These are phyloP conservation scores for Globisporangium perplexum DNA, from an alignment of 352 stramenopile genomes.

Conservation along the genomic window DNA sequence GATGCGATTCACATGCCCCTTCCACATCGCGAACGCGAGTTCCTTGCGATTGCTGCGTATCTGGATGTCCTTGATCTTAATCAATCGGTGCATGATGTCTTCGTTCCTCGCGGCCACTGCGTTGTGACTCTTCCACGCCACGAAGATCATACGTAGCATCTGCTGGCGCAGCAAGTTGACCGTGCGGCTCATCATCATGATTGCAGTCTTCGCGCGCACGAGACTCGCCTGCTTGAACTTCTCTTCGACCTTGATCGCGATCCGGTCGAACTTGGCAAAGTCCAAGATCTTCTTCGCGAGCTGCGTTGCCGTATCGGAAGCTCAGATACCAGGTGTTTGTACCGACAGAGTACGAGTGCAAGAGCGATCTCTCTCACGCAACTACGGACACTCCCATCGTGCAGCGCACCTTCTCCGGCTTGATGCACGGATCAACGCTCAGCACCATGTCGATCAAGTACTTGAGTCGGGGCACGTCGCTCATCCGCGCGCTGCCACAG, in stretches of 20 bases:
- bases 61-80: constrained; percentile 66
- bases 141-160: constrained; percentile 74
- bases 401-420: constrained; percentile 41
- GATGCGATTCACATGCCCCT: constrained; percentile 39
- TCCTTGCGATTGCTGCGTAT: constrained; percentile 33
- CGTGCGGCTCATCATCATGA: constrained; percentile 81
- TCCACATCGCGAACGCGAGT: constrained; percentile 54
- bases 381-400: too few species aligned
- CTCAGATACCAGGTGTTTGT: too few species aligned
- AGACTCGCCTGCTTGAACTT: constrained; percentile 78
- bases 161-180: constrained; percentile 44
- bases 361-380: too few species aligned
- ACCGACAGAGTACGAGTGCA: too few species aligned
- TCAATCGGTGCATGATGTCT: constrained; percentile 49
- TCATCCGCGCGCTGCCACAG: constrained; percentile 65
- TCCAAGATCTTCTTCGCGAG: constrained; percentile 66
- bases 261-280: constrained; percentile 75
- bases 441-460: constrained; percentile 79
- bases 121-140: constrained; percentile 72
- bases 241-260: constrained; percentile 65
- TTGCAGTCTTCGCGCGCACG: constrained; percentile 61
- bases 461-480: constrained; percentile 61
- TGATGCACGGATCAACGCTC: constrained; percentile 60
- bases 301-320: constrained; percentile 22
- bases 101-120: constrained; percentile 33